A percentile compares a stretch with the other conserved stretches of the same genome.
These are phyloP conservation scores for Piromyces sp. DNA, from an alignment of 192 early-diverging fungal genomes.

Conservation along the genomic window DNA sequence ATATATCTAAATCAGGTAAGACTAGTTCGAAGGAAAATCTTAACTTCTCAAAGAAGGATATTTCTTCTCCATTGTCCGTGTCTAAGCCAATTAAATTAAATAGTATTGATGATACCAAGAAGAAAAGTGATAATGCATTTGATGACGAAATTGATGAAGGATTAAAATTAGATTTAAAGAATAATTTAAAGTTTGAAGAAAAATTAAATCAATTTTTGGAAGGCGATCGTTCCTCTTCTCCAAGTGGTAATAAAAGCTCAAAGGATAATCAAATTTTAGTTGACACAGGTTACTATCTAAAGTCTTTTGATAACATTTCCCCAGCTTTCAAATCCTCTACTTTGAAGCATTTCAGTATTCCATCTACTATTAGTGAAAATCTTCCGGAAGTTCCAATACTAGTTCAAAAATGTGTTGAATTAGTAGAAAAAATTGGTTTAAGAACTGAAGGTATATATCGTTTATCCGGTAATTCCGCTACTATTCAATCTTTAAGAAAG, in stretches of 20 bases:
- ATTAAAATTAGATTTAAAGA: background rate
- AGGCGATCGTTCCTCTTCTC: background rate
- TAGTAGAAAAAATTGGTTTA: slow-evolving; percentile 51
- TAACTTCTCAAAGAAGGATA: background rate
- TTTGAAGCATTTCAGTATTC: background rate
- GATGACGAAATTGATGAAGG: background rate
- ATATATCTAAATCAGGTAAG: background rate
- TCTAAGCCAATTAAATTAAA: background rate
- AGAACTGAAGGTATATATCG: slow-evolving; percentile 64
- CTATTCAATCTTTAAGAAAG: slow-evolving; percentile 43
- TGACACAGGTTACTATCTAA: background rate
- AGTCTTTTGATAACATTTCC: background rate
- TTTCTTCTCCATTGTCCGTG: background rate
- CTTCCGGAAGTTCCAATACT: slow-evolving; percentile 39
- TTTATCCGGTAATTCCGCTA: slow-evolving; percentile 53
- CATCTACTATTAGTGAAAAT: background rate
- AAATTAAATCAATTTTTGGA: background rate
- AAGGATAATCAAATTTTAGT: background rate
- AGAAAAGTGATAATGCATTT: background rate
- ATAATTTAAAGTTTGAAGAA: background rate
- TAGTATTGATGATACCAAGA: background rate
- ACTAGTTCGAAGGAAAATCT: background rate
- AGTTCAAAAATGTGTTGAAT: slow-evolving; percentile 44
- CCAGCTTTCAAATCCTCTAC: background rate
- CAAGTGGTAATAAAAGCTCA: background rate